Evolutionary conservation across 2,329 filamentous ascomycete species (phyloP), one percentile per base, ranked within the genome.

Genomic region (Setomelanomma holmii): DNA sequence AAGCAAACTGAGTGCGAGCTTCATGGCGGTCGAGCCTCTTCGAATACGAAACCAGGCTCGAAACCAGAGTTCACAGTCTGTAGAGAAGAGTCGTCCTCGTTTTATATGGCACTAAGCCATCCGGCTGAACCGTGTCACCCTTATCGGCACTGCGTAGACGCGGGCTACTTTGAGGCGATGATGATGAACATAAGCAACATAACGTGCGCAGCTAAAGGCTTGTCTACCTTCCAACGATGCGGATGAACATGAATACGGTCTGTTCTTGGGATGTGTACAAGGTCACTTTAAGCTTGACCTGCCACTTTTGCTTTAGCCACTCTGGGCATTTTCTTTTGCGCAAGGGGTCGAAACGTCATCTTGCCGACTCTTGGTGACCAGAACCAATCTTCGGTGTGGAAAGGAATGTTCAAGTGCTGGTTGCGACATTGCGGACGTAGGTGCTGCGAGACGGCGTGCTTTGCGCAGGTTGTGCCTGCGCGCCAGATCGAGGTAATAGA

Each of bases 241-340:
- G 45, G 51, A 40, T 58, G 48, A 40, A 47, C 51, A 39, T 55
- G 48, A 39, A 50, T 49, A 52, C 23, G 19, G 45, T 39, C 41
- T 36, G 20, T 44, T 45, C 40, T 23, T 33, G 46, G 52, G 43
- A 27, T 43, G 45, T 52, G 35, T 40, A 56, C 48, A 40, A 53
- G 51, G 49, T 40, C 6, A 38, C 36, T 17, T 44, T 45, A 42
- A 51, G 51, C 52, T 61, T 63, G 58, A 60, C 58, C 64, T 67
- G 61, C 64, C 60, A 16, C 42, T 58, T 57, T 33, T 10, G 40
- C 38, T 23, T 46, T 62, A 65, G 60, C 45, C 22, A 16, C 44
- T 55, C 17, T 58, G 55, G 62, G 64, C 62, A 60, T 55, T 62
- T 60, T 57, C 51, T 61, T 65, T 60, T 56, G 55, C 5, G 27